Conservation (phyloP, 176 grass and related monocot genomes). For the Typha latifolia region DNA sequence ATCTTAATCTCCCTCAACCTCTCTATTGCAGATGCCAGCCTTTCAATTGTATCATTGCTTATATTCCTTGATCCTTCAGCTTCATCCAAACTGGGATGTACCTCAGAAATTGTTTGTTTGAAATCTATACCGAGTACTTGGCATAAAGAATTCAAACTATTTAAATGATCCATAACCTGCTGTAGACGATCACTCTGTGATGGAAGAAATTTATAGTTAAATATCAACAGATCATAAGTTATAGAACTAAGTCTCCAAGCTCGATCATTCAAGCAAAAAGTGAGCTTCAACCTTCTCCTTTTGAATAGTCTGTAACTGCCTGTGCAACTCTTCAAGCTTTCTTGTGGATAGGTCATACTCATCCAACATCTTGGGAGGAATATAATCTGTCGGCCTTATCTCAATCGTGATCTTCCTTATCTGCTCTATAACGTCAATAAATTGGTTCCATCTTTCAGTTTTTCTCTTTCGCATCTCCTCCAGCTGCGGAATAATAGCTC, state of each 20-base stretch:
- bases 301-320: conserved; percentile 45
- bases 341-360: conserved; percentile 56
- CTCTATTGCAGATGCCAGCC: conserved; percentile 27
- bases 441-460: conserved; percentile 65
- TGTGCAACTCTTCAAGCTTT: conserved; percentile 65
- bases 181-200: conserved; percentile 40
- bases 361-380: conserved; percentile 33
- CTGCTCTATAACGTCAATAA: conserved; percentile 64
- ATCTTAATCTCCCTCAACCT: conserved; percentile 41
- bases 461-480: conserved; percentile 79
- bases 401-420: conserved; percentile 66
- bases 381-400: conserved; percentile 37
- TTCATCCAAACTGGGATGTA: conserved; percentile 56
- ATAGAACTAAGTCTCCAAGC: not conserved
- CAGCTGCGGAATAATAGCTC: conserved; percentile 44
- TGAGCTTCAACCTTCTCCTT: conserved; percentile 51
- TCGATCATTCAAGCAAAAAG: not conserved
- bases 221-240: not conserved
- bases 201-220: not conserved
- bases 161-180: conserved; percentile 48
- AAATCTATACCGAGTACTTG: conserved; percentile 50
- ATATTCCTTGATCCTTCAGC: conserved; percentile 46
- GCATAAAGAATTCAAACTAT: conserved; percentile 45
- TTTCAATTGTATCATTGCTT: conserved; percentile 44
- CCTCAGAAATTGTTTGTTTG: conserved; percentile 41